These are phyloP conservation scores for Flaveria linearis DNA, from an alignment of 129 eudicot species.

Conservation along the genomic window DNA sequence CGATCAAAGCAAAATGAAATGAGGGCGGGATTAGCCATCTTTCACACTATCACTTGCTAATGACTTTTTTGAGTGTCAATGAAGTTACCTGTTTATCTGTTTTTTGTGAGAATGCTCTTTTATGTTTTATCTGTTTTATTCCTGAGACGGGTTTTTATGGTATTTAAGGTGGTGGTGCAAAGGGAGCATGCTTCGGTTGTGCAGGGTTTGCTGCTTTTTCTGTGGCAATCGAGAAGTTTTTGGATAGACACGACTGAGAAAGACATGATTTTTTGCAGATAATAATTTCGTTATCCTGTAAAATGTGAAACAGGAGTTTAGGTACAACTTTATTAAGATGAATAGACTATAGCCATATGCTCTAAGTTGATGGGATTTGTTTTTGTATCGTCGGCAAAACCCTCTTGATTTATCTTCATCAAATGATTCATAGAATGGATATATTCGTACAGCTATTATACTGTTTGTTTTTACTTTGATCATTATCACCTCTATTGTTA, in stretches of 20 bases:
- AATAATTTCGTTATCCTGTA: constrained; percentile 21
- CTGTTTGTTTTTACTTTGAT: neutral
- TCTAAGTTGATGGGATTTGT: constrained; percentile 18
- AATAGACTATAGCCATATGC: constrained; percentile 8
- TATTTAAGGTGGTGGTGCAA: constrained; percentile 56
- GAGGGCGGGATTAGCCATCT: no score
- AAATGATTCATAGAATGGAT: constrained; percentile 12
- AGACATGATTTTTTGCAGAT: constrained; percentile 25
- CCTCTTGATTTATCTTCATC: constrained; percentile 15
- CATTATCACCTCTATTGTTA: neutral
- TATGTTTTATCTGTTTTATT: neutral
- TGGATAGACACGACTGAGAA: constrained; percentile 66
- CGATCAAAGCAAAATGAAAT: no score
- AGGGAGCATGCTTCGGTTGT: constrained; percentile 87
- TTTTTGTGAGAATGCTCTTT: neutral
- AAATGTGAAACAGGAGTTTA: constrained; percentile 21
- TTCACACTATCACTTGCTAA: no score
- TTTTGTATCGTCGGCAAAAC: constrained; percentile 28
- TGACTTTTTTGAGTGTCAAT: no score
- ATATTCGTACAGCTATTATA: neutral
- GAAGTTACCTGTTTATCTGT: neutral
- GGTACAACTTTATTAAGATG: constrained; percentile 10
- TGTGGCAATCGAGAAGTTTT: constrained; percentile 80
- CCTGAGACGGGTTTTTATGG: constrained; percentile 3
- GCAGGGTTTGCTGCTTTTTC: constrained; percentile 98